Evolutionary conservation across 2,329 filamentous ascomycete species (phyloP).

Genomic region (Dothiorella sarmentorum): DNA sequence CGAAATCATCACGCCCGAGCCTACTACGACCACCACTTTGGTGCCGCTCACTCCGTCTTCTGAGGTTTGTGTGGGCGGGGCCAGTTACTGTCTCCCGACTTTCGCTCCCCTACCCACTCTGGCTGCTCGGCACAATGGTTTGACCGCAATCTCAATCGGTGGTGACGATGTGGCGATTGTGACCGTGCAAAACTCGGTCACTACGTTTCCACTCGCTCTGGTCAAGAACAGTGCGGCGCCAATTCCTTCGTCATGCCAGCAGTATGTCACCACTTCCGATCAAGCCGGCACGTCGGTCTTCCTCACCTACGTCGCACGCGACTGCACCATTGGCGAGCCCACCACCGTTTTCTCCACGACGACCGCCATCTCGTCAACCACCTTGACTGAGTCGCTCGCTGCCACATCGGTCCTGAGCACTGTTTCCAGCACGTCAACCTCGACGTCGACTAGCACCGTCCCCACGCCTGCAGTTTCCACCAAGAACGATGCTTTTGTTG

Average conservation of each 20-base stretch:
- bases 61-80: no score
- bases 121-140: not conserved
- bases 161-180: not conserved
- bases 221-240: not conserved
- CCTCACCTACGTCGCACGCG: slow-evolving; percentile 1
- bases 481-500: not conserved
- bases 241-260: not conserved
- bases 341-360: not conserved
- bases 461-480: not conserved
- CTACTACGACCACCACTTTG: no score
- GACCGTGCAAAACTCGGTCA: not conserved
- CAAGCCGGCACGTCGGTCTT: not conserved
- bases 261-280: not conserved
- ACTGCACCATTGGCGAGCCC: not conserved
- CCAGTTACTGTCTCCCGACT: not conserved
- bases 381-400: not conserved
- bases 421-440: not conserved
- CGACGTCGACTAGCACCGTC: not conserved
- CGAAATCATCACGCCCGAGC: no score
- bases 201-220: not conserved
- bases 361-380: not conserved
- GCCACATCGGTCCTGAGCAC: not conserved
- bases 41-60: no score
- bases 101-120: no score
- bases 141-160: not conserved